A percentile compares a stretch with the other conserved stretches of the same genome.
These are phyloP conservation scores for Ambrosia trifida DNA, from an alignment of 129 eudicot species.

Conservation along the genomic window DNA sequence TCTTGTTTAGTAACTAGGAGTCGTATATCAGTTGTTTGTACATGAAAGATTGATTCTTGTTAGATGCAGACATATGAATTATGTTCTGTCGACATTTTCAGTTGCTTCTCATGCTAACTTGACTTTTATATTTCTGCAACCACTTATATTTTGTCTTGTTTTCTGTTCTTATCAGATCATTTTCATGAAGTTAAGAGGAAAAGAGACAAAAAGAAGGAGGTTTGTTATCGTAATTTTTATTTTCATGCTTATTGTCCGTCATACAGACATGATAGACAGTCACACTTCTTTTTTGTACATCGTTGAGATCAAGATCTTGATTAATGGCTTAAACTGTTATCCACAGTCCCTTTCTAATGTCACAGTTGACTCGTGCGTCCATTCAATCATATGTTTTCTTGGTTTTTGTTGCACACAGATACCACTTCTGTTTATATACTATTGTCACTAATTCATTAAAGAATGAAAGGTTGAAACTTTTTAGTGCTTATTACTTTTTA, in stretches of 20 bases:
- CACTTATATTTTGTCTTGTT: slow-evolving; percentile 16
- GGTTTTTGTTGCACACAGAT: not conserved
- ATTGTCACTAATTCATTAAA: not conserved
- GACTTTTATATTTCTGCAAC: not conserved
- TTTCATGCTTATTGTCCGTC: slow-evolving; percentile 1
- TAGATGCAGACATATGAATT: not conserved
- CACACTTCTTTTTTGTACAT: not conserved
- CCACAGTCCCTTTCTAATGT: not conserved
- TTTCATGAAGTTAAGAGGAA: slow-evolving; percentile 89
- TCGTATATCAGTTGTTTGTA: not conserved
- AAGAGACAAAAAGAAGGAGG: slow-evolving; percentile 83
- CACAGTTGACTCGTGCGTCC: not conserved
- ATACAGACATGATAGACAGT: not conserved
- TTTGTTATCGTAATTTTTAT: slow-evolving; percentile 4
- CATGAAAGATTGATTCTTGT: not conserved
- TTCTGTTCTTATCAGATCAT: slow-evolving; percentile 45
- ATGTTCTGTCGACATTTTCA: not conserved
- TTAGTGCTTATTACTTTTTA: not conserved
- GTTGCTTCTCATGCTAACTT: not conserved
- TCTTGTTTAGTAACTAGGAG: not conserved
- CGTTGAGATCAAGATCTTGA: not conserved
- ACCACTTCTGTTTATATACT: not conserved
- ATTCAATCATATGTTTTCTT: not conserved
- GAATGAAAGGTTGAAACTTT: not conserved
- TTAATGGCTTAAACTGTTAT: not conserved